Base-by-base conservation (phyloP, 331 rosid species). In the Phaseolus coccineus region DNA sequence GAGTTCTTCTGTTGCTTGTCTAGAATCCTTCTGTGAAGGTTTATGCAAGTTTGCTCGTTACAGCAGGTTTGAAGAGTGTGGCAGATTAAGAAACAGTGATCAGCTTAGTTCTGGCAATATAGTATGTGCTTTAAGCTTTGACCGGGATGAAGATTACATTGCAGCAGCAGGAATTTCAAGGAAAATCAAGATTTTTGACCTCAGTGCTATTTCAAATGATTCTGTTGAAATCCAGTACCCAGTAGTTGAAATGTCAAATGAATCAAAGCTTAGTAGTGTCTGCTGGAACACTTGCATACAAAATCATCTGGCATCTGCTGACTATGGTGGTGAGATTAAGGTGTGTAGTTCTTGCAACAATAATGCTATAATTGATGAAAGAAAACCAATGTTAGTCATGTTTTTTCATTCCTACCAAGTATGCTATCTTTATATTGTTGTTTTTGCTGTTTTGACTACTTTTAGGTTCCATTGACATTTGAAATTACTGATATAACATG, bases 261-360 rank as follows among this genome's bases (percentile, higher is more conserved):
- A 83, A 78, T 92, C 97, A 8, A 88, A 79, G 84, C 87, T 92
- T 51, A 92, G 90, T 78, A 73, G 88, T 71, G 81, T 92, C 27
- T 88, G 91, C 84, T 92, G 94, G 97, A 92, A 85, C 77, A 82
- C 82, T 83, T 90, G 78, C 69, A 76, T 92, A 57, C 88, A 84
- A 84, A 90, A 84, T 80, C 85, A 88, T 79, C 77, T 92, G 46
- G 94, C 93, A 50, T 88, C 97, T 81, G 73, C 93, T 28, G 90
- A 90, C 66, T 88, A 88, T 77, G 91, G 86, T 62, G 97, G 97
- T 28, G 93, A 85, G 28, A 87, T 92, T 73, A 90, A 88, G 97
- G 97, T 90, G 63, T 64, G 96, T 79, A 30, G 66, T 71, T 73
- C 33, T 25, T 58, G 37, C 33, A 57, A 25, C 63, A 25, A 10